Percentiles rank a stretch among this genome's conserved stretches.
These are phyloP conservation scores for Daedaleopsis nitida DNA, from an alignment of 768 basidiomycete species.

Conservation along the genomic window DNA sequence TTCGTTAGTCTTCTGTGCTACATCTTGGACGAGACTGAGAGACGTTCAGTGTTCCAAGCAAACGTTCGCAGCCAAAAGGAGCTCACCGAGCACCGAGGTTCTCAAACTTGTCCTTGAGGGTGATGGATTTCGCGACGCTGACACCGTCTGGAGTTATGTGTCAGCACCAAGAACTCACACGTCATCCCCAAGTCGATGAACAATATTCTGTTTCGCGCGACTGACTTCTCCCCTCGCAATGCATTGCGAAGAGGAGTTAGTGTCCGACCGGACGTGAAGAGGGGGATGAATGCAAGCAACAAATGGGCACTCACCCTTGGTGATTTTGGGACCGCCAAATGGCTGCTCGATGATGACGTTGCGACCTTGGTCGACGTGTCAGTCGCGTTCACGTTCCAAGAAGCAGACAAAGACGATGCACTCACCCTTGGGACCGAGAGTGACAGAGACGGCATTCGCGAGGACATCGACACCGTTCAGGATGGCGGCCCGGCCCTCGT, in stretches of 20 bases:
- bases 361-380: constrained; percentile 55
- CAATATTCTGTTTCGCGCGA: not conserved
- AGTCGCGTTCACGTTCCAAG: constrained; percentile 6
- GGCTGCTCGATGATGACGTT: constrained; percentile 99
- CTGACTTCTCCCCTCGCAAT: too few species aligned
- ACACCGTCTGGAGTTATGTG: constrained; percentile 75
- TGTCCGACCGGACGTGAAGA: not conserved
- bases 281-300: too few species aligned
- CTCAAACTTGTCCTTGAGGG: constrained; percentile 97
- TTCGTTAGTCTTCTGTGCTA: constrained; percentile 96
- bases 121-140: constrained; percentile 93
- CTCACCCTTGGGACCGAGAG: constrained; percentile 92
- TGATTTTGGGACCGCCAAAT: constrained; percentile 91
- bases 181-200: not conserved
- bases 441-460: constrained; percentile 95
- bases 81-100: constrained; percentile 95
- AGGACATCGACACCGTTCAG: constrained; percentile 95
- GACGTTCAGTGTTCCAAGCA: constrained; percentile 9
- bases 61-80: not conserved
- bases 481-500: constrained; percentile 92
- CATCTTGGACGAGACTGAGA: constrained; percentile 86
- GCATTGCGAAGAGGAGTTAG: not conserved
- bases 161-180: not conserved
- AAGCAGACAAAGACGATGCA: not conserved
- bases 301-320: constrained; percentile 66